phyloP scores from a whole-genome alignment of 306 rosid species.

The Acacia confusa region DNA sequence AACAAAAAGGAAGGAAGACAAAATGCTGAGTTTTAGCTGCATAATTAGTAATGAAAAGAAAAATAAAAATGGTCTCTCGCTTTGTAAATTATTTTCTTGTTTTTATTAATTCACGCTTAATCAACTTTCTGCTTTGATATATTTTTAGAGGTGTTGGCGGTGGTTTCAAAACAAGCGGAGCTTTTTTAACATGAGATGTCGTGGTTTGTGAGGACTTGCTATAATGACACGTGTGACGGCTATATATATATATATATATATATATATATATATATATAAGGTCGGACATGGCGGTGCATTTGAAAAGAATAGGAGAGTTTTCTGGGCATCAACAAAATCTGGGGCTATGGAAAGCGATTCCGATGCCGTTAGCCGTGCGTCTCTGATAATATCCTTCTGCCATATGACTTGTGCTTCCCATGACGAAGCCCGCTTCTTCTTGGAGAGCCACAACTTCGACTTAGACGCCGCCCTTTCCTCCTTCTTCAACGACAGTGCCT shows the following conservation, averaged over 20 bases:
- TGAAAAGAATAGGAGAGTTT: no score
- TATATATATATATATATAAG: no score
- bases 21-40: neutral
- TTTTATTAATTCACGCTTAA: neutral
- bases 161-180: neutral
- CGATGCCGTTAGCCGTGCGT: slow-evolving; percentile 32
- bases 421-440: slow-evolving; percentile 78
- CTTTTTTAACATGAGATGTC: neutral
- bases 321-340: neutral
- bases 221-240: neutral
- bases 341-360: slow-evolving; percentile 39
- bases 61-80: neutral
- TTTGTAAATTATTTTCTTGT: no score
- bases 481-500: slow-evolving; percentile 48
- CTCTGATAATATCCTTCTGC: slow-evolving; percentile 61
- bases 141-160: no score
- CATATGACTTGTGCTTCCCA: slow-evolving; percentile 78
- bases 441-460: slow-evolving; percentile 82
- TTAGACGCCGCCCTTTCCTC: slow-evolving; percentile 92
- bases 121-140: no score
- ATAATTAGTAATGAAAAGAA: no score
- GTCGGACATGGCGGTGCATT: neutral
- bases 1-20: no score
- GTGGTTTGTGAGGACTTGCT: neutral
- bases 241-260: no score